Percentiles rank a stretch among this genome's conserved stretches.
Conservation (phyloP, 306 rosid species). For the Corylus americana region DNA sequence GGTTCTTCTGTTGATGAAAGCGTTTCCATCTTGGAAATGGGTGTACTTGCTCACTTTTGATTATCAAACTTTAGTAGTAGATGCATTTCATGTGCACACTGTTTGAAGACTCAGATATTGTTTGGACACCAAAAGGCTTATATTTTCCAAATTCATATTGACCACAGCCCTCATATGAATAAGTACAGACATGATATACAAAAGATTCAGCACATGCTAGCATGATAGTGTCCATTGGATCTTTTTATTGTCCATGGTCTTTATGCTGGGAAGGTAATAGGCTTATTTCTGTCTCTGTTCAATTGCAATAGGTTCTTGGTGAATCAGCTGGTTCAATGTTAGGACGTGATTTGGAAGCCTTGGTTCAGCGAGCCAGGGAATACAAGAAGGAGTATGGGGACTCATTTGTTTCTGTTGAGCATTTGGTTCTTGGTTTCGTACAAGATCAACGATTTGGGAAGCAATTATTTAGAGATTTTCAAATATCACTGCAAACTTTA, state of each 20-base stretch:
- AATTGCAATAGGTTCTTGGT: slow-evolving; percentile 64
- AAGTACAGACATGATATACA: background rate
- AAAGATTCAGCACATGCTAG: background rate
- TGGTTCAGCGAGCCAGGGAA: slow-evolving; percentile 88
- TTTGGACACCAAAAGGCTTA: background rate
- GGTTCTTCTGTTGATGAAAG: slow-evolving; percentile 6
- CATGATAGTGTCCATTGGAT: background rate
- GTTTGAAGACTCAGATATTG: background rate
- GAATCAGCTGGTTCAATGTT: slow-evolving; percentile 83
- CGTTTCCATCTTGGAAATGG: slow-evolving; percentile 12
- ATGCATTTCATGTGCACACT: background rate
- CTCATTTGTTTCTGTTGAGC: slow-evolving; percentile 96
- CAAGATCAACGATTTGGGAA: slow-evolving; percentile 89
- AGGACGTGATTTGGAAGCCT: slow-evolving; percentile 96
- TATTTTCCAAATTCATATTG: background rate
- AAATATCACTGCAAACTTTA: slow-evolving; percentile 64
- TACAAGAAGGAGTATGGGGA: slow-evolving; percentile 89
- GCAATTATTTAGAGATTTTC: slow-evolving; percentile 78
- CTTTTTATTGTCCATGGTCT: background rate
- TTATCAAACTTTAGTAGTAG: background rate
- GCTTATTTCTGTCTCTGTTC: slow-evolving; percentile 19
- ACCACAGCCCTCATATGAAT: background rate
- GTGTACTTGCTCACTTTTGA: slow-evolving; percentile 5
- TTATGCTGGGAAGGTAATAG: slow-evolving; percentile 18
- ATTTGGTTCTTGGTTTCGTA: slow-evolving; percentile 83